Conservation (phyloP, 495 filamentous ascomycete genomes). For the Physcia stellaris region DNA sequence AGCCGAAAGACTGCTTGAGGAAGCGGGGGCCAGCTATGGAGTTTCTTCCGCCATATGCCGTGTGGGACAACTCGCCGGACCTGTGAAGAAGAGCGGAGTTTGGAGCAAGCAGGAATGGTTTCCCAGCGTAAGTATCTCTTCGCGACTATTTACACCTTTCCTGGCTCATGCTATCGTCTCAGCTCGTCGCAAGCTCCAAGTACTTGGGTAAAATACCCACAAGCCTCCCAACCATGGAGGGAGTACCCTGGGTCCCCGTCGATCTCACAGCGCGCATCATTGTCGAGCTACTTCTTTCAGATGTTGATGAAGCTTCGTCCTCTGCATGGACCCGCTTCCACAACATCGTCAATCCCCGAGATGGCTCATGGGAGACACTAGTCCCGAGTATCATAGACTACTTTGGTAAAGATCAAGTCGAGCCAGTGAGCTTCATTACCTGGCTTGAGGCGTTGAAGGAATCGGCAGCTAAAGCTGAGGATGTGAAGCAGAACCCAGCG, state of each 20-base stretch:
- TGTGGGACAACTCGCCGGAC: conserved; percentile 44
- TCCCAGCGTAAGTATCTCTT: conserved; percentile 24
- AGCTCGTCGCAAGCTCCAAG: conserved; percentile 26
- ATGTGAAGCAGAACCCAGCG: not conserved
- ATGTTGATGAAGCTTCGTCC: not conserved
- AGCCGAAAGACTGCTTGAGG: conserved; percentile 24
- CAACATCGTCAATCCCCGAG: conserved; percentile 2
- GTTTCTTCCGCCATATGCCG: conserved; percentile 35
- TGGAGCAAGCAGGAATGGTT: conserved; percentile 45
- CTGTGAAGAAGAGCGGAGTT: conserved; percentile 22
- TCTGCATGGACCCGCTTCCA: not conserved
- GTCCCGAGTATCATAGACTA: not conserved
- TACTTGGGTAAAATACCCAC: conserved; percentile 26
- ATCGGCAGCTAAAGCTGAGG: not conserved
- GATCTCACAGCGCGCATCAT: conserved; percentile 26
- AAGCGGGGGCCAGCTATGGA: conserved; percentile 20
- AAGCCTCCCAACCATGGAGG: conserved; percentile 22
- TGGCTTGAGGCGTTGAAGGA: conserved; percentile 1
- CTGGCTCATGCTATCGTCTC: too few relatives aligned
- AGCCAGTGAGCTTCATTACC: not conserved
- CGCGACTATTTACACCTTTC: too few relatives aligned
- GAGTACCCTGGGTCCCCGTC: conserved; percentile 41
- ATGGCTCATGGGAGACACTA: not conserved
- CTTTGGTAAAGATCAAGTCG: not conserved
- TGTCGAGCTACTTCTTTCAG: conserved; percentile 8